Evolutionary conservation across 148 eudicot species (phyloP), one percentile per base, ranked within the genome.

Genomic region (Silene conica): DNA sequence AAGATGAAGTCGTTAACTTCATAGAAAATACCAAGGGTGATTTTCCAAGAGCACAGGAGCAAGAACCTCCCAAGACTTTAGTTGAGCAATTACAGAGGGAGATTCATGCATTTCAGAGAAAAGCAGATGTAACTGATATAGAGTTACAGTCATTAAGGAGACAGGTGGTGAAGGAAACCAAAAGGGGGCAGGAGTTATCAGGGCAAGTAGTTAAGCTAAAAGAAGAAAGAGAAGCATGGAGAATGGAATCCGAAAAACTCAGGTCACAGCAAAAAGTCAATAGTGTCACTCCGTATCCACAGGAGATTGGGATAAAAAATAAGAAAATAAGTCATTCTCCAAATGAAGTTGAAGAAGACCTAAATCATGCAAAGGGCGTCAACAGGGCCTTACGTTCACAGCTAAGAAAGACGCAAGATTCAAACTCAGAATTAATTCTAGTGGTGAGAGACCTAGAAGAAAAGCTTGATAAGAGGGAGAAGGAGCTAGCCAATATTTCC

Each of bases 71-170:
- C 15, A 71, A 73, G 34, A 78, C 63, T 80, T 73, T 79, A 5
- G 46, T 80, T 45, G 92, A 89, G 54, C 84, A 74, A 73, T 76
- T 87, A 52, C 72, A 77, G 67, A 86, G 83, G 77, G 86, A 90
- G 69, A 76, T 83, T 66, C 80, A 74, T 34, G 58, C 77, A 58
- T 67, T 92, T 68, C 88, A 92, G 77, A 85, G 97, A 80, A 89
- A 90, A 74, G 90, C 85, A 31, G 92, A 87, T 71, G 72, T 96
- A 25, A 85, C 92, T 20, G 97, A 89, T 71, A 77, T 96, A 69
- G 99, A 96, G 86, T 61, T 90, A 74, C 88, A 85, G 65, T 81
- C 99, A 19, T 87, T 96, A 38, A 81, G 97, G 73, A 92, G 89
- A 78, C 97, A 96, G 80, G 79, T 88, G 60, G 82, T 79, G 55